Evolutionary conservation across 768 basidiomycete species (phyloP).

Genomic region (Sporobolomyces pararoseus): DNA sequence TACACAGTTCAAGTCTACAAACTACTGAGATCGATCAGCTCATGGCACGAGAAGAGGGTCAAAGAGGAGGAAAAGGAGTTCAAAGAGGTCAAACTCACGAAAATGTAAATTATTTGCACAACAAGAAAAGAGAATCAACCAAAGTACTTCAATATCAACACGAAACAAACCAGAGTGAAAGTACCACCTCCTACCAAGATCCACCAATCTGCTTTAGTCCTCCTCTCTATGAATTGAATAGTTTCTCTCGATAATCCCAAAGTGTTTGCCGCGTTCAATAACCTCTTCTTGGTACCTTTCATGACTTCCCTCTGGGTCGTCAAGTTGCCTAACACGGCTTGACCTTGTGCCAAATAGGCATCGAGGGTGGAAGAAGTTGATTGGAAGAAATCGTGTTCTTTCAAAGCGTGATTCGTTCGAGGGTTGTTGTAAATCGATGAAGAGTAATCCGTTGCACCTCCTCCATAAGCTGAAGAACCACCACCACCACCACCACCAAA

Average conservation of each 20-base stretch:
- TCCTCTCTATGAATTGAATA: conserved; percentile 92
- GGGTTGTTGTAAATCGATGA: conserved; percentile 20
- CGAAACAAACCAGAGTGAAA: conserved; percentile 90
- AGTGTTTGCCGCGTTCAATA: conserved; percentile 88
- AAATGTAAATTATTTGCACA: too few relatives aligned
- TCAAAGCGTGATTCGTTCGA: conserved; percentile 73
- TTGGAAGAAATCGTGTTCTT: conserved; percentile 84
- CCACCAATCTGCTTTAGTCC: conserved; percentile 93
- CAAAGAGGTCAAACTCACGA: too few relatives aligned
- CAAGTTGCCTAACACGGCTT: conserved; percentile 84
- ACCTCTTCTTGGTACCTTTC: conserved; percentile 84
- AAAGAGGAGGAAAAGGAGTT: too few relatives aligned
- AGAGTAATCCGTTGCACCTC: neutral
- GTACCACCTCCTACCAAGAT: conserved; percentile 81
- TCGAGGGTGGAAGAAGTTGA: conserved; percentile 77
- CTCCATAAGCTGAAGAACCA: neutral
- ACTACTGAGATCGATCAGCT: too few relatives aligned
- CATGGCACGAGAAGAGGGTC: too few relatives aligned
- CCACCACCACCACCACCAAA: conserved; percentile 3
- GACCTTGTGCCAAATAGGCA: conserved; percentile 85
- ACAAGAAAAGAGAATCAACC: too few relatives aligned
- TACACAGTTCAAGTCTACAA: too few relatives aligned
- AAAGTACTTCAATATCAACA: conserved; percentile 83
- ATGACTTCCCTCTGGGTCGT: conserved; percentile 88
- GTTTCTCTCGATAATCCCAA: conserved; percentile 88